A percentile compares a stretch with the other conserved stretches of the same genome.
These are phyloP conservation scores for Chloranthus sessilifolius DNA, from an alignment of 164 flowering plant species.

Conservation along the genomic window DNA sequence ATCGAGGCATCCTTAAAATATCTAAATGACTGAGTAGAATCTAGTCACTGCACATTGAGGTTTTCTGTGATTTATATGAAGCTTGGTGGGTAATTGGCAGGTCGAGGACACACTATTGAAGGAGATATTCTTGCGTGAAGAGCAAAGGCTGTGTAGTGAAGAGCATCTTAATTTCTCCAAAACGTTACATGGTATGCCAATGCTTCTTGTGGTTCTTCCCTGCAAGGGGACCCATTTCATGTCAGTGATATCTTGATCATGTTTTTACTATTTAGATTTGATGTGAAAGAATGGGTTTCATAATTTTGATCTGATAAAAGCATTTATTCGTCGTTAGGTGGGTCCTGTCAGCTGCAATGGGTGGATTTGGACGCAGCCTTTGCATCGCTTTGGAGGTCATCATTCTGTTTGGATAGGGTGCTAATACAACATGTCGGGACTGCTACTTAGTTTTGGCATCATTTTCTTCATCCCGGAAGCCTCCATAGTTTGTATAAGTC, in stretches of 20 bases:
- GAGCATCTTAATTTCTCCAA: conserved; percentile 29
- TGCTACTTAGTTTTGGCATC: neutral
- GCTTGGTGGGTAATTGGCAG: conserved; percentile 74
- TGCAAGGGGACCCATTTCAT: conserved; percentile 14
- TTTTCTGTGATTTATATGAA: conserved; percentile 33
- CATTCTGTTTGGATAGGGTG: conserved; percentile 22
- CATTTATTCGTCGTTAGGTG: conserved; percentile 48
- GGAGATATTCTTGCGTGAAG: conserved; percentile 48
- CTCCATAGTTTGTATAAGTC: neutral
- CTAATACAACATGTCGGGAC: neutral
- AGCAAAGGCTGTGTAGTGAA: conserved; percentile 31
- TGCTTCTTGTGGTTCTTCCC: conserved; percentile 18
- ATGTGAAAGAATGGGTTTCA: conserved; percentile 20
- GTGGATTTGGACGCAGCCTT: conserved; percentile 33
- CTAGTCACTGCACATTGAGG: too few relatives aligned
- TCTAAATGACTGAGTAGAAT: conserved; percentile 6
- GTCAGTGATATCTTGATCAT: conserved; percentile 10
- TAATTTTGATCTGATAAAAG: conserved; percentile 23
- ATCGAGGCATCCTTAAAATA: neutral
- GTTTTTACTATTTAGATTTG: conserved; percentile 10
- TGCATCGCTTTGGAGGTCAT: conserved; percentile 11
- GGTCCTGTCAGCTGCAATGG: conserved; percentile 30
- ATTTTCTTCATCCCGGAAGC: neutral
- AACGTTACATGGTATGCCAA: conserved; percentile 54
- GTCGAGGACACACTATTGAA: conserved; percentile 48